Base-by-base conservation (phyloP, 257 asterid genomes). In the Plantago ovata region DNA sequence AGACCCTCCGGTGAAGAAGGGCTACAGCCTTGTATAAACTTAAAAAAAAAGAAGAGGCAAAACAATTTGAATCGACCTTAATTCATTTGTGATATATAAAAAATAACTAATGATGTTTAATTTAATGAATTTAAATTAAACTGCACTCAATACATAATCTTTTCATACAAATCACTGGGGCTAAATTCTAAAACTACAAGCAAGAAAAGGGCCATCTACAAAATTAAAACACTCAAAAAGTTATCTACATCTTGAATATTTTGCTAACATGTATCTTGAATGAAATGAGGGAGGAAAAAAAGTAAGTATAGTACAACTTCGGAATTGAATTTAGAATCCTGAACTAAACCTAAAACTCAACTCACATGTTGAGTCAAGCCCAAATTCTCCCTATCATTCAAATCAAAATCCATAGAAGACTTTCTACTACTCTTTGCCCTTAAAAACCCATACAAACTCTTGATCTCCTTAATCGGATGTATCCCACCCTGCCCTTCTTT, bases 391-490 rank as follows among this genome's bases (percentile, higher is more conserved):
- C 63, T 75, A 5, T 86, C 94, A 16, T 57, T 55, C 0, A 69
- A 52, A 42, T 81, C 93, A 39, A 81, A 56, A 22, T 86, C 95
- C 11, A 64, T 16, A 0, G 91, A 81, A 39, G 81, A 69, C 51
- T 81, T 86, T 32, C 85, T 68, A 64, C 88, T 69, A 43, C 92
- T 86, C 58, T 72, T 77, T 0, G 77, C 66, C 64, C 94, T 84
- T 67, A 90, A 59, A 12, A 82, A 70, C 1, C 97, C 95, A 42
- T 84, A 86, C 28, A 90, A 68, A 53, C 81, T 87, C 72, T 81
- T 73, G 36, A 84, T 77, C 60, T 90, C 95, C 50, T 82, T 89
- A 33, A 81, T 65, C 2, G 89, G 84, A 28, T 62, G 72, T 19
- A 76, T 56, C 7, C 83, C 72, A 23, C 48, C 70, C 12, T 67